These are phyloP conservation scores for Mucor indicus DNA, from an alignment of 371 early-diverging fungal genomes.

Conservation along the genomic window DNA sequence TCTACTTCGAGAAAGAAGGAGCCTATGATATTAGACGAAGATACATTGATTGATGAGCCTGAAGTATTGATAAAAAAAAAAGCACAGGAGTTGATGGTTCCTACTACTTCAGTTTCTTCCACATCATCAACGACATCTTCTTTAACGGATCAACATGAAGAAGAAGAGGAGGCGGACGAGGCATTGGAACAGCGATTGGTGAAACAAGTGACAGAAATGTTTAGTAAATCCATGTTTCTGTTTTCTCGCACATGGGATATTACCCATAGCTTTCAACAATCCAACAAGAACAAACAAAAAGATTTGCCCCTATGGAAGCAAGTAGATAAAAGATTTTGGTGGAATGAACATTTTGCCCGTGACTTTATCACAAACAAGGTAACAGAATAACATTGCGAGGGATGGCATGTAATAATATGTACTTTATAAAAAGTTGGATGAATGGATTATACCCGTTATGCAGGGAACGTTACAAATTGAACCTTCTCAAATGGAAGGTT, in stretches of 20 bases:
- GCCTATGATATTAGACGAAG: not conserved
- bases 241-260: constrained; percentile 60
- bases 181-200: constrained; percentile 59
- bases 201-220: constrained; percentile 60
- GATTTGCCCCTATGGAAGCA: constrained; percentile 20
- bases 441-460: constrained; percentile 64
- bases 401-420: no score
- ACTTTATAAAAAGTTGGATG: constrained; percentile 61
- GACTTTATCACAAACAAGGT: constrained; percentile 44
- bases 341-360: constrained; percentile 62
- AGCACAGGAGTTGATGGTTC: constrained; percentile 6
- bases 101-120: constrained; percentile 12
- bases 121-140: constrained; percentile 11
- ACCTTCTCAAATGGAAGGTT: constrained; percentile 58
- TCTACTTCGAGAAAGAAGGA: constrained; percentile 3
- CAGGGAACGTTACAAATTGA: constrained; percentile 70
- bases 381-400: not conserved
- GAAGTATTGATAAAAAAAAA: constrained; percentile 1
- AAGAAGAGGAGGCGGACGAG: constrained; percentile 28
- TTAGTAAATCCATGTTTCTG: constrained; percentile 62
- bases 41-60: constrained; percentile 14
- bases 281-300: constrained; percentile 20
- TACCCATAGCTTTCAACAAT: constrained; percentile 41
- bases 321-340: constrained; percentile 60
- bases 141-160: constrained; percentile 14